These are phyloP conservation scores for Eucalyptus camaldulensis DNA, from an alignment of 345 rosid genomes.

Conservation along the genomic window DNA sequence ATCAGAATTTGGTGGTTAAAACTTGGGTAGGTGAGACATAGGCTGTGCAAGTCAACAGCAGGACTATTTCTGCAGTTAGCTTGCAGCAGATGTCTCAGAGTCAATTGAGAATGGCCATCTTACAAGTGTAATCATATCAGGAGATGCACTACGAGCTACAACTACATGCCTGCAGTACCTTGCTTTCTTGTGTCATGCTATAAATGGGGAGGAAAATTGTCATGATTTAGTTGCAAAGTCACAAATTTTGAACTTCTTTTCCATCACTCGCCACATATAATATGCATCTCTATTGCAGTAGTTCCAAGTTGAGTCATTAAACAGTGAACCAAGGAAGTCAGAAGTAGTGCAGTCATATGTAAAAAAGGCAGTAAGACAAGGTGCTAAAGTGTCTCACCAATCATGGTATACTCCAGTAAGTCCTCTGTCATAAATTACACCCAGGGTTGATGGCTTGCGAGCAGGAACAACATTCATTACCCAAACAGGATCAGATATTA, in stretches of 20 bases:
- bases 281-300: neutral
- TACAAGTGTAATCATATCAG: neutral
- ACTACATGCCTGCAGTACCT: neutral
- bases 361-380: neutral
- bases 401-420: constrained; percentile 64
- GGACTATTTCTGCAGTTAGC: neutral
- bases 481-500: constrained; percentile 77
- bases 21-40: neutral
- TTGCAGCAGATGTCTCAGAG: neutral
- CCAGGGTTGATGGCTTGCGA: constrained; percentile 65
- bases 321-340: neutral
- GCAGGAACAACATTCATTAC: constrained; percentile 94
- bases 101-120: neutral
- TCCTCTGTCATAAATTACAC: constrained; percentile 76
- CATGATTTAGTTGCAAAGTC: neutral
- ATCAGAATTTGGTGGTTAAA: neutral
- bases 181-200: neutral
- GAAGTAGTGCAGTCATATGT: neutral
- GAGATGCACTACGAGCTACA: neutral
- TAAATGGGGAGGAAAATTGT: neutral
- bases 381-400: constrained; percentile 1
- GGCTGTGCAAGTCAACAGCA: neutral
- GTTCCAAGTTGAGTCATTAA: neutral
- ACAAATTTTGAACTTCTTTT: neutral
- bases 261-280: neutral